Evolutionary conservation across 2,329 filamentous ascomycete genomes (phyloP).

Genomic region (Daldinia sp.): DNA sequence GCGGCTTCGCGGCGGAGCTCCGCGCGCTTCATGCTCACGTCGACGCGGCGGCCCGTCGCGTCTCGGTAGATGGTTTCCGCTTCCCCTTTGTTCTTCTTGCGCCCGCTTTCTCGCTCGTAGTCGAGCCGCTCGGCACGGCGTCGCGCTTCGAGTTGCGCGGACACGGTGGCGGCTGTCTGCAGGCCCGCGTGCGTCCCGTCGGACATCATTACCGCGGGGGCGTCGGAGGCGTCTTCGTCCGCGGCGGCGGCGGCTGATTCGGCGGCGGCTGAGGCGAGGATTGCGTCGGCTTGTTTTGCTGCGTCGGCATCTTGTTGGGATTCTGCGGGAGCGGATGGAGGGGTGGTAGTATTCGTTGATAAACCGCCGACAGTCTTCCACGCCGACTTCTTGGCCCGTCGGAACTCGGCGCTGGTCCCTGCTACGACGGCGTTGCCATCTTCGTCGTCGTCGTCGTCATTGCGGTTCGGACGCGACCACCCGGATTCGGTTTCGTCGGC

Average conservation of each 20-base stretch:
- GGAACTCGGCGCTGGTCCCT: conserved; percentile 68
- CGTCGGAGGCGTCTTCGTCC: conserved; percentile 56
- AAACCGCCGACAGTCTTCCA: conserved; percentile 76
- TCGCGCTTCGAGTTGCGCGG: conserved; percentile 71
- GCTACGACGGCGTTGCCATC: conserved; percentile 60
- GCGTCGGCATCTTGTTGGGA: conserved; percentile 53
- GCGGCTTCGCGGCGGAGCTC: conserved; percentile 73
- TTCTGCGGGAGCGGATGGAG: neutral
- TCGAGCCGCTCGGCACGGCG: conserved; percentile 54
- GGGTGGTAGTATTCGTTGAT: conserved; percentile 42
- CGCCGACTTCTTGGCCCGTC: conserved; percentile 77
- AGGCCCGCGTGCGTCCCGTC: conserved; percentile 88
- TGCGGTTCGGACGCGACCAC: conserved; percentile 57
- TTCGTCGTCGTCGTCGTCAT: conserved; percentile 59
- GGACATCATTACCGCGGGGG: conserved; percentile 71
- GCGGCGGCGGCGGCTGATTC: conserved; percentile 63
- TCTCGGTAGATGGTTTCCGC: conserved; percentile 94
- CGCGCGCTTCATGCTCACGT: conserved; percentile 88
- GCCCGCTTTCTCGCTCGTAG: conserved; percentile 29
- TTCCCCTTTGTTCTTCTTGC: conserved; percentile 51
- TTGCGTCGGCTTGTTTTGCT: conserved; percentile 77
- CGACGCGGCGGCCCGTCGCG: conserved; percentile 92
- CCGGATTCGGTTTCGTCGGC: conserved; percentile 69
- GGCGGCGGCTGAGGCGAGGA: conserved; percentile 75
- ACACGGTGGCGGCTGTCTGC: conserved; percentile 83